These are phyloP conservation scores for Solanum aculeatissimum DNA, from an alignment of 305 asterid genomes.

Conservation along the genomic window DNA sequence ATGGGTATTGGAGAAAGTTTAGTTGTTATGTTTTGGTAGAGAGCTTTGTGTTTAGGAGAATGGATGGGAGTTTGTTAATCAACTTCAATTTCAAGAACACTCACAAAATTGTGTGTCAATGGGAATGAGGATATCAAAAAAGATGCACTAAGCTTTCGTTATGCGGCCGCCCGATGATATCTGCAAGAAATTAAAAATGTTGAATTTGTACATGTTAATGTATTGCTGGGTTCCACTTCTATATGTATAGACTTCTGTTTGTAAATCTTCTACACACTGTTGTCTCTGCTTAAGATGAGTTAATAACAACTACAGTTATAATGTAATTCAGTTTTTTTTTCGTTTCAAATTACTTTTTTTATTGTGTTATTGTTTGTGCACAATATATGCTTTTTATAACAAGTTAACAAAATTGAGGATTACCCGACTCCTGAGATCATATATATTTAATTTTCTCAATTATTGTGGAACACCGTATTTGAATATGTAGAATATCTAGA, in stretches of 20 bases:
- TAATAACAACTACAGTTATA: background rate
- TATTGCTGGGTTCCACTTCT: background rate
- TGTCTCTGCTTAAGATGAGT: background rate
- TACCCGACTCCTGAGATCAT: background rate
- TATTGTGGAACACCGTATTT: background rate
- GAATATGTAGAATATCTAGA: background rate
- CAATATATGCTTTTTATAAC: background rate
- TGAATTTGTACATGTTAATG: background rate
- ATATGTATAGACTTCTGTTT: background rate
- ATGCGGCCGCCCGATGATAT: background rate
- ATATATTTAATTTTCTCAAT: background rate
- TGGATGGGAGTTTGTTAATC: conserved; percentile 68
- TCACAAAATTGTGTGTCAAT: background rate
- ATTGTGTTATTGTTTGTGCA: no score
- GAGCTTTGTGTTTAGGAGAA: conserved; percentile 57
- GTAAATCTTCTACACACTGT: background rate
- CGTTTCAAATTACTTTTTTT: background rate
- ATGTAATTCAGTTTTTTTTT: no score
- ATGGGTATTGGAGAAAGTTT: conserved; percentile 42
- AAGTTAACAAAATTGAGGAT: background rate
- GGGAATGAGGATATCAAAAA: background rate
- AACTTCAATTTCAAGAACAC: conserved; percentile 40
- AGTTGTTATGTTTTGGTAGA: conserved; percentile 72
- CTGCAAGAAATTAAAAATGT: background rate
- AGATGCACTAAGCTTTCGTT: background rate